Percentiles rank a stretch among this genome's conserved stretches.
phyloP scores from a whole-genome alignment of 2,329 filamentous ascomycete species.

The Amauroascus verrucosus region DNA sequence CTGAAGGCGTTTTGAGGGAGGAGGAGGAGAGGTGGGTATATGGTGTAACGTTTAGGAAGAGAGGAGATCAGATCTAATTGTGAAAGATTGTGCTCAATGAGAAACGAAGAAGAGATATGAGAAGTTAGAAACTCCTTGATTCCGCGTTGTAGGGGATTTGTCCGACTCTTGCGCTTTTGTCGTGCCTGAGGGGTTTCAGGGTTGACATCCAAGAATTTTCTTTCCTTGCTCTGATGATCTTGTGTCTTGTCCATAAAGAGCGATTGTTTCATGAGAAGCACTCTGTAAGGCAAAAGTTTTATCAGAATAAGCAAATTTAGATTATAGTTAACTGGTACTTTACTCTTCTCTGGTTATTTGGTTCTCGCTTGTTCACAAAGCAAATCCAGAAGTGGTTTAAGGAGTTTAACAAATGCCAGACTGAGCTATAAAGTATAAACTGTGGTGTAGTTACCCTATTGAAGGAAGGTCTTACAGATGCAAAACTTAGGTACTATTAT shows the following conservation, averaged over 20 bases:
- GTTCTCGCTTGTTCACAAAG: no score
- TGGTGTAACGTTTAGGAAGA: slow-evolving; percentile 41
- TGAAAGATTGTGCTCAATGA: slow-evolving; percentile 11
- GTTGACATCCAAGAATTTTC: not conserved
- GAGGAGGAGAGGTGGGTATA: slow-evolving; percentile 50
- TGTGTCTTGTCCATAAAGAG: not conserved
- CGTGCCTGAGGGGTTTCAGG: not conserved
- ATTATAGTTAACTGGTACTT: no score
- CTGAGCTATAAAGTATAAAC: no score
- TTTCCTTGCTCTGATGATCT: not conserved
- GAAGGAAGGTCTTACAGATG: no score
- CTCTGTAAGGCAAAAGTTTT: no score
- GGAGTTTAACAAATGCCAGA: no score
- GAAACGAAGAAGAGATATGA: slow-evolving; percentile 17
- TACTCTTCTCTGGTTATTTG: no score
- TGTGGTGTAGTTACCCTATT: no score
- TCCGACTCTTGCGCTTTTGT: not conserved
- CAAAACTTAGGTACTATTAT: no score
- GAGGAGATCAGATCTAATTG: slow-evolving; percentile 12
- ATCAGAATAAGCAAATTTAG: no score
- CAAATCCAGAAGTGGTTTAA: no score
- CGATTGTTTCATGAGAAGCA: not conserved
- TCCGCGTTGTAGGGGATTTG: slow-evolving; percentile 26
- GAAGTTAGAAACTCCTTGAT: slow-evolving; percentile 26
- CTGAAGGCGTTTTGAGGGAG: slow-evolving; percentile 42